Evolutionary conservation across 192 early-diverging fungal genomes (phyloP).

Genomic region (Fimicolochytrium jonesii): DNA sequence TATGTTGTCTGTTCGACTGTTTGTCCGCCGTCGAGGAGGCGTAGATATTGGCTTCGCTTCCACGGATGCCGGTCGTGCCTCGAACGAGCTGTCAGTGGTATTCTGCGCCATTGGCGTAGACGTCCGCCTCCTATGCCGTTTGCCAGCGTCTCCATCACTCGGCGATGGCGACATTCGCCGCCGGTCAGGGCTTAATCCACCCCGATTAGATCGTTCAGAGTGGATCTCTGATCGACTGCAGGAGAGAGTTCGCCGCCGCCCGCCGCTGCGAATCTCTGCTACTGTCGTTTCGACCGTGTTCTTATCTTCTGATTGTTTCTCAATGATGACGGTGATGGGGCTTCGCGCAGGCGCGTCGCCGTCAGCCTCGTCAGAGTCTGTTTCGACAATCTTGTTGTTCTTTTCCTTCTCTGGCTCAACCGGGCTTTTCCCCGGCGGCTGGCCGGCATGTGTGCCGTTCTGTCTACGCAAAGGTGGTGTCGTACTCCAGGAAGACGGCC

Average conservation of each 20-base stretch:
- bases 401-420: too few species aligned
- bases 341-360: neutral
- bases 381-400: neutral
- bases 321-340: slow-evolving; percentile 17
- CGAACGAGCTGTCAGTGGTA: neutral
- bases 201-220: neutral
- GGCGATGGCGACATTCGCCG: neutral
- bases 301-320: slow-evolving; percentile 13
- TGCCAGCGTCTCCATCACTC: too few species aligned
- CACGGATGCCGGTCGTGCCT: neutral
- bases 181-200: neutral
- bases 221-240: neutral
- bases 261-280: slow-evolving; percentile 13
- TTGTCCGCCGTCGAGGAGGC: too few species aligned
- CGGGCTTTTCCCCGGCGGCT: neutral
- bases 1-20: too few species aligned
- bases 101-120: neutral
- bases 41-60: neutral
- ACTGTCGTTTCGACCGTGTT: neutral
- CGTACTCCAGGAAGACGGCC: neutral
- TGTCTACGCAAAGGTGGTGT: neutral
- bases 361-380: neutral
- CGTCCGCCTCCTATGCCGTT: neutral
- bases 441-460: neutral
- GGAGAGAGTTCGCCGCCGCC: neutral